Conservation (phyloP, 768 basidiomycete species). For the Asterophora parasitica region DNA sequence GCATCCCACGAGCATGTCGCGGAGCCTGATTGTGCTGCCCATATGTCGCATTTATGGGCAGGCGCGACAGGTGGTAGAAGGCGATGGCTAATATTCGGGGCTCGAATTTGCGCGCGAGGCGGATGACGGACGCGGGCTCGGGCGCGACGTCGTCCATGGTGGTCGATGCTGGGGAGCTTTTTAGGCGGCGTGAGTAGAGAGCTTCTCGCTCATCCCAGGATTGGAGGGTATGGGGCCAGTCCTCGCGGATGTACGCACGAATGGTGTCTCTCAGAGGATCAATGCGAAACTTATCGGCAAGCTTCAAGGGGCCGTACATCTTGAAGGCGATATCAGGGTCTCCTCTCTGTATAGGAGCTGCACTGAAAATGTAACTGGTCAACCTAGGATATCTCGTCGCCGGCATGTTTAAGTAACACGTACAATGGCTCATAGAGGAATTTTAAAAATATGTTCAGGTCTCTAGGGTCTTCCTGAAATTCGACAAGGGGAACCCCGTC, state of each 20-base stretch:
- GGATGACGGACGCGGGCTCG: slow-evolving; percentile 20
- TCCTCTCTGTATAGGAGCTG: slow-evolving; percentile 22
- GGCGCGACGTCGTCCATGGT: slow-evolving; percentile 25
- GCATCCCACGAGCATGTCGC: slow-evolving; percentile 18
- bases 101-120: slow-evolving; percentile 22
- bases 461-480: slow-evolving; percentile 22
- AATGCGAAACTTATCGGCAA: slow-evolving; percentile 22
- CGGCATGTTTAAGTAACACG: not conserved
- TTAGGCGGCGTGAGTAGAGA: slow-evolving; percentile 20
- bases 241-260: slow-evolving; percentile 21
- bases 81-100: slow-evolving; percentile 15
- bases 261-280: slow-evolving; percentile 22
- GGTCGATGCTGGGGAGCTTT: slow-evolving; percentile 13
- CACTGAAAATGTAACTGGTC: slow-evolving; percentile 18
- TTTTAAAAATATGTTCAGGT: slow-evolving; percentile 22
- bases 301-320: slow-evolving; percentile 21
- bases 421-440: slow-evolving; percentile 25
- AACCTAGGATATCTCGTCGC: slow-evolving; percentile 2
- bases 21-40: slow-evolving; percentile 17
- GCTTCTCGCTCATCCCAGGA: slow-evolving; percentile 23
- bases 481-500: slow-evolving; percentile 23
- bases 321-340: slow-evolving; percentile 23
- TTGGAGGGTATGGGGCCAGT: slow-evolving; percentile 21
- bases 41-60: slow-evolving; percentile 19
- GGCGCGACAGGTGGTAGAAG: slow-evolving; percentile 20